Conservation (phyloP, 805 yeast species). For the Teunomyces panamensis region DNA sequence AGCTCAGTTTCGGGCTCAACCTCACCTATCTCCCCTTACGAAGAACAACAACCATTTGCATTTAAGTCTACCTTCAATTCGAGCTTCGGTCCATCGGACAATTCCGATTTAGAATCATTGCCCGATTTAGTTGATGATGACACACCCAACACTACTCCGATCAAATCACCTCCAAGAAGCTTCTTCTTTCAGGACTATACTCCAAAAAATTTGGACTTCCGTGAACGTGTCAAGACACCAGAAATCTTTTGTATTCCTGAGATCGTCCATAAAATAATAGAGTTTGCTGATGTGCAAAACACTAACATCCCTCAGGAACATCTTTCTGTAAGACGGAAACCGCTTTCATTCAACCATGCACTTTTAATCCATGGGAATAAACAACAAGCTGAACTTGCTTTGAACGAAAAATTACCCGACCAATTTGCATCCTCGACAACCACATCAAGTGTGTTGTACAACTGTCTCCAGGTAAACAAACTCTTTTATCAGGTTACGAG, state of each 20-base stretch:
- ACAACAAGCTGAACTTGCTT: slow-evolving; percentile 42
- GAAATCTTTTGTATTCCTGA: slow-evolving; percentile 75
- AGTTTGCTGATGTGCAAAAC: slow-evolving; percentile 54
- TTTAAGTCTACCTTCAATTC: slow-evolving; percentile 8
- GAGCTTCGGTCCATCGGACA: slow-evolving; percentile 10
- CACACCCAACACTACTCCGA: slow-evolving; percentile 17
- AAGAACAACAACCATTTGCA: slow-evolving; percentile 11
- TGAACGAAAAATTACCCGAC: slow-evolving; percentile 28
- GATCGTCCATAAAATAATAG: slow-evolving; percentile 58
- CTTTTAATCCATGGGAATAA: slow-evolving; percentile 59
- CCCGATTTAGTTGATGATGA: slow-evolving; percentile 36
- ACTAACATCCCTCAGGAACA: slow-evolving; percentile 59
- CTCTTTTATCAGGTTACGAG: slow-evolving; percentile 58
- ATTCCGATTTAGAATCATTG: slow-evolving; percentile 35
- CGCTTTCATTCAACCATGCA: slow-evolving; percentile 68
- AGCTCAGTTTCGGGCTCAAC: slow-evolving; percentile 6
- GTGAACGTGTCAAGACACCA: slow-evolving; percentile 8
- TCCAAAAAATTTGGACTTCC: neutral
- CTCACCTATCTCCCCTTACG: slow-evolving; percentile 3
- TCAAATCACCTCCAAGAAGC: slow-evolving; percentile 7
- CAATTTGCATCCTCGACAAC: slow-evolving; percentile 3
- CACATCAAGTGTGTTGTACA: slow-evolving; percentile 38
- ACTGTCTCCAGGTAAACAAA: slow-evolving; percentile 67
- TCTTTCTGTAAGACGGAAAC: slow-evolving; percentile 61
- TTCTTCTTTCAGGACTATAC: slow-evolving; percentile 6